A percentile compares a stretch with the other conserved stretches of the same genome.
Evolutionary conservation across 2,329 filamentous ascomycete species (phyloP).

Genomic region (Gliomastix tumulicola): DNA sequence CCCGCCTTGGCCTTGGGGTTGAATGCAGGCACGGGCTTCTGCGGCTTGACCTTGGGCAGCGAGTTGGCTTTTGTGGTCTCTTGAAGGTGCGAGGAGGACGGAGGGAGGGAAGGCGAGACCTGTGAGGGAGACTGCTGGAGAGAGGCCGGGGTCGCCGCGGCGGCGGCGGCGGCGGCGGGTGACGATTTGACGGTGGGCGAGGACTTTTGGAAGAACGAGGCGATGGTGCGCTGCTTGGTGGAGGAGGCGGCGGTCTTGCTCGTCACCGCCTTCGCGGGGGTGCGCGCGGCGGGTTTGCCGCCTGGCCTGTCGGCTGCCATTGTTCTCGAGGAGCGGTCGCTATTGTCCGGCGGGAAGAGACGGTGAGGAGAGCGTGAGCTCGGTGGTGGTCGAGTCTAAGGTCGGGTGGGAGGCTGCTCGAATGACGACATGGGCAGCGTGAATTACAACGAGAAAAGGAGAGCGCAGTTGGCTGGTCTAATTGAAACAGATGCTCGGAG

Average conservation of each 20-base stretch:
- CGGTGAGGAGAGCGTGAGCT: too few relatives aligned
- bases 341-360: too few relatives aligned
- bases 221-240: constrained; percentile 30
- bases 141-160: constrained; percentile 9
- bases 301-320: constrained; percentile 2
- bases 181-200: constrained; percentile 24
- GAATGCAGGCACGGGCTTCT: constrained; percentile 1
- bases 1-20: constrained; percentile 33
- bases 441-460: too few relatives aligned
- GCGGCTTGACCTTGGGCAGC: constrained; percentile 27
- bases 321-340: too few relatives aligned
- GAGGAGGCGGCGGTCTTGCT: constrained; percentile 18
- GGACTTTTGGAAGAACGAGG: constrained; percentile 37
- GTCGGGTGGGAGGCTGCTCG: too few relatives aligned
- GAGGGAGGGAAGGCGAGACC: too few relatives aligned
- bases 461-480: too few relatives aligned
- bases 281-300: constrained; percentile 15
- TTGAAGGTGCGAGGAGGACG: constrained; percentile 24
- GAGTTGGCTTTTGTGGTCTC: constrained; percentile 34
- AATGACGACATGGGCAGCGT: too few relatives aligned
- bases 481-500: too few relatives aligned
- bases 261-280: constrained; percentile 20
- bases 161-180: constrained; percentile 8
- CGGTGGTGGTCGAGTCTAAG: too few relatives aligned
- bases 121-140: too few relatives aligned